Conservation (phyloP, 2,329 filamentous ascomycete species). For the Verticillium alfalfae region DNA sequence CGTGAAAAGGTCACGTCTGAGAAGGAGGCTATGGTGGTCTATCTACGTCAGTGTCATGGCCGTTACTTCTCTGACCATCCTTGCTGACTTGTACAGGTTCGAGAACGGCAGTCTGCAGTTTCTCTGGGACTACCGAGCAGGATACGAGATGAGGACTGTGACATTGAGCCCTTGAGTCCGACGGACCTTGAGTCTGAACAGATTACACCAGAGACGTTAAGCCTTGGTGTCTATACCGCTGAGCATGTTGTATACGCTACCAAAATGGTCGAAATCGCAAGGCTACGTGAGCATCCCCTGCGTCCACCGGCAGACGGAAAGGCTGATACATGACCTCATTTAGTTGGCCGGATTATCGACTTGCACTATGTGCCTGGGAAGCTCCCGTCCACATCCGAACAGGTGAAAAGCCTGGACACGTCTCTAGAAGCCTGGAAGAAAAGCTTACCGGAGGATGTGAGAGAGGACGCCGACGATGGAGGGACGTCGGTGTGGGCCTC, state of each 20-base stretch:
- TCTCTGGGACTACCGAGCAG: slow-evolving; percentile 28
- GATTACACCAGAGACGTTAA: slow-evolving; percentile 11
- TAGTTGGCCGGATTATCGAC: slow-evolving; percentile 28
- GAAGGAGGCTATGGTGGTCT: slow-evolving; percentile 48
- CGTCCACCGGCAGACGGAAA: no score
- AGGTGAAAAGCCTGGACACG: slow-evolving; percentile 20
- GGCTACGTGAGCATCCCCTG: slow-evolving; percentile 17
- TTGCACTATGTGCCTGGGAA: slow-evolving; percentile 28
- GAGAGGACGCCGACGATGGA: slow-evolving; percentile 21
- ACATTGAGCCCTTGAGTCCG: slow-evolving; percentile 25
- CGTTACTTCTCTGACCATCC: neutral
- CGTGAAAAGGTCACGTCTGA: slow-evolving; percentile 23
- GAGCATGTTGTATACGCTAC: slow-evolving; percentile 28
- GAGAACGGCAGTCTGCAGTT: slow-evolving; percentile 29
- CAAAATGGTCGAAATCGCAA: slow-evolving; percentile 31
- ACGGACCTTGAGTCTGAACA: slow-evolving; percentile 24
- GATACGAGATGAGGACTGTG: slow-evolving; percentile 31
- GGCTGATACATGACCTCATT: no score
- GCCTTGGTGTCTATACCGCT: slow-evolving; percentile 21
- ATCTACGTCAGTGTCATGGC: slow-evolving; percentile 26
- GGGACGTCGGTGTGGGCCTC: slow-evolving; percentile 27
- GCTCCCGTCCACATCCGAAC: slow-evolving; percentile 17
- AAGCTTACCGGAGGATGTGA: slow-evolving; percentile 24
- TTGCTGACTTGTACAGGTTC: slow-evolving; percentile 16
- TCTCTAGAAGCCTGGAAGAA: slow-evolving; percentile 25